Percentiles rank a stretch among this genome's conserved stretches.
These are phyloP conservation scores for Haplosporangium sp. DNA, from an alignment of 371 early-diverging fungal genomes.

Conservation along the genomic window DNA sequence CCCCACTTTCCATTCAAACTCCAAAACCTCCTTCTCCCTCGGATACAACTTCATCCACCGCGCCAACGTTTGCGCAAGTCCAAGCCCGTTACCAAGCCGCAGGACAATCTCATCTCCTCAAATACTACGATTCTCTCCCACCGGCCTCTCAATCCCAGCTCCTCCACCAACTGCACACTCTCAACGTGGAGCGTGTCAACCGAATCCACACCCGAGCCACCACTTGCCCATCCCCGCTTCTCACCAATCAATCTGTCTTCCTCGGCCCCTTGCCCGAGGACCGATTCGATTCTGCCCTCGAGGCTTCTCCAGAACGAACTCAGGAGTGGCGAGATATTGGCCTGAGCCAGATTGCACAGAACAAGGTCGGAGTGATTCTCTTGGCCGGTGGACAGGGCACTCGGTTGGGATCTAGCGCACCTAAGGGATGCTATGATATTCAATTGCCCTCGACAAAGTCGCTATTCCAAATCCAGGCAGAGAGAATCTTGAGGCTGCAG, in stretches of 20 bases:
- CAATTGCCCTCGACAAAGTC: slow-evolving; percentile 84
- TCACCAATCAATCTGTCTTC: slow-evolving; percentile 54
- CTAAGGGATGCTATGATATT: slow-evolving; percentile 96
- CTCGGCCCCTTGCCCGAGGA: slow-evolving; percentile 85
- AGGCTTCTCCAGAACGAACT: slow-evolving; percentile 65
- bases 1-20: slow-evolving; percentile 41
- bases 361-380: slow-evolving; percentile 93
- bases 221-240: slow-evolving; percentile 61
- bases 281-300: slow-evolving; percentile 80
- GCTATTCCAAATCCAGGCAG: slow-evolving; percentile 93
- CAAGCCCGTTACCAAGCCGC: slow-evolving; percentile 71
- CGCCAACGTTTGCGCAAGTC: background rate
- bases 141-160: slow-evolving; percentile 68
- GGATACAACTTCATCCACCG: slow-evolving; percentile 1
- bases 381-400: slow-evolving; percentile 95
- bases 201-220: slow-evolving; percentile 82
- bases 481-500: slow-evolving; percentile 89
- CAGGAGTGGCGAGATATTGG: slow-evolving; percentile 82
- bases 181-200: slow-evolving; percentile 88
- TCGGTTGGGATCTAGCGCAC: slow-evolving; percentile 86
- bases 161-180: slow-evolving; percentile 69
- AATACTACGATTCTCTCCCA: slow-evolving; percentile 77
- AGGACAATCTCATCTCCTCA: slow-evolving; percentile 93
- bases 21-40: slow-evolving; percentile 25
- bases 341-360: slow-evolving; percentile 79